phyloP scores from a whole-genome alignment of 176 grass and related monocot species.

The Stipa capillata region DNA sequence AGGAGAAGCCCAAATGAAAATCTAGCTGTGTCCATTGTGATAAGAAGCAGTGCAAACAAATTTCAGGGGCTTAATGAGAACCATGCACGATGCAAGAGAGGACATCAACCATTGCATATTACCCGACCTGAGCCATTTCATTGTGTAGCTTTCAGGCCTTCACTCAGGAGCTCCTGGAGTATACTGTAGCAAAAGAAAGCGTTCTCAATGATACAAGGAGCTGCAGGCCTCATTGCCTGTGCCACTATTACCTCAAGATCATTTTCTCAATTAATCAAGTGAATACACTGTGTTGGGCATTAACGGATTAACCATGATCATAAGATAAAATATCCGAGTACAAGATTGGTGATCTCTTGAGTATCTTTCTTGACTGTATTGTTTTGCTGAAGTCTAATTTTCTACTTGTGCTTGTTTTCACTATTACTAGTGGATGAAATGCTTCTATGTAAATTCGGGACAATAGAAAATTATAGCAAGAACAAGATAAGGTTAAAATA shows the following conservation, averaged over 20 bases:
- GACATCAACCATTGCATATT: not conserved
- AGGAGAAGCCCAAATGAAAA: not conserved
- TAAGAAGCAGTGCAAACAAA: not conserved
- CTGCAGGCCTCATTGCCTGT: not conserved
- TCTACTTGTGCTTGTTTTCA: not conserved
- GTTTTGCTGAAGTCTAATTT: not conserved
- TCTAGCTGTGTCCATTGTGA: not conserved
- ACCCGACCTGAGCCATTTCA: not conserved
- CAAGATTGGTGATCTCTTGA: not conserved
- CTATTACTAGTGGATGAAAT: too few species aligned
- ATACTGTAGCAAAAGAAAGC: not conserved
- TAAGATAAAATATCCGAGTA: not conserved
- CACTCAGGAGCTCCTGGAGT: not conserved
- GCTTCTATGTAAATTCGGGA: not conserved
- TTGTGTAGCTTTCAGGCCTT: not conserved
- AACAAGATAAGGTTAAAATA: not conserved
- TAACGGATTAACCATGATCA: not conserved
- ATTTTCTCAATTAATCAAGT: not conserved
- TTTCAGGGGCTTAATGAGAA: not conserved
- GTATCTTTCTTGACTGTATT: not conserved
- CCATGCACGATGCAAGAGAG: not conserved
- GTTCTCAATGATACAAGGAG: too few species aligned
- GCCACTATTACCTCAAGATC: not conserved
- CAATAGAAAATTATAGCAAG: not conserved
- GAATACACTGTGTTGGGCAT: not conserved